Conservation (phyloP, 352 stramenopile species). For the Pythium chondricola region DNA sequence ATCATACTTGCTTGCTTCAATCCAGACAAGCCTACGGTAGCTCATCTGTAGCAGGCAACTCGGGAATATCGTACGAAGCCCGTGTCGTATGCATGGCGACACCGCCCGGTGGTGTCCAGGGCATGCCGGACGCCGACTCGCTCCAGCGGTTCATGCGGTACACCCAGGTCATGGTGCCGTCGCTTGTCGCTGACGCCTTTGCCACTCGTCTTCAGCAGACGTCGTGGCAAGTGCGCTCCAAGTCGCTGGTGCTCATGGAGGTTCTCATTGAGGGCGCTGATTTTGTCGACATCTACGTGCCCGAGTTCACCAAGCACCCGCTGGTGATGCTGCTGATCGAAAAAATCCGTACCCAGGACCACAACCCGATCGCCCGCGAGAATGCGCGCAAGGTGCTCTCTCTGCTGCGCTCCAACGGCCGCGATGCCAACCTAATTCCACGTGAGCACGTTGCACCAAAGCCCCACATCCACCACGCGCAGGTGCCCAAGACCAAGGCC, state of each 20-base stretch:
- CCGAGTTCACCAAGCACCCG: conserved; percentile 20
- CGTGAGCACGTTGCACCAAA: conserved; percentile 23
- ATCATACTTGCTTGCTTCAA: not conserved
- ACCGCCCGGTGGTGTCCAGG: conserved; percentile 39
- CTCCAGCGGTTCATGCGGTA: conserved; percentile 43
- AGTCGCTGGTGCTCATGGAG: conserved; percentile 46
- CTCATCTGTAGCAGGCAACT: conserved; percentile 13
- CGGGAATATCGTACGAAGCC: conserved; percentile 29
- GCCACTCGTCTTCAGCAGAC: conserved; percentile 31
- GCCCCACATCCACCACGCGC: conserved; percentile 20
- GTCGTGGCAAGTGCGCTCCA: conserved; percentile 50
- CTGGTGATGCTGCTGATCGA: conserved; percentile 30
- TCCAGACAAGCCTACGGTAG: too few species aligned
- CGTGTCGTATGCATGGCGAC: conserved; percentile 49
- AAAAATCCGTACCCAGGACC: conserved; percentile 21
- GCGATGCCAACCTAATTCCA: conserved; percentile 28
- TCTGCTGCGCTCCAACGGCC: conserved; percentile 43
- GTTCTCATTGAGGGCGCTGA: conserved; percentile 42
- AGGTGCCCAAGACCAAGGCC: conserved; percentile 8
- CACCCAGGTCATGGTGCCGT: conserved; percentile 27
- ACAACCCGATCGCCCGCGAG: conserved; percentile 41
- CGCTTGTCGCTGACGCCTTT: conserved; percentile 27
- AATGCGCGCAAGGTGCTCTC: conserved; percentile 50
- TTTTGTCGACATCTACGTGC: conserved; percentile 27
- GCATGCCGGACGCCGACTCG: conserved; percentile 37